Evolutionary conservation across 257 asterid species (phyloP).

Genomic region (Rauvolfia tetraphylla): DNA sequence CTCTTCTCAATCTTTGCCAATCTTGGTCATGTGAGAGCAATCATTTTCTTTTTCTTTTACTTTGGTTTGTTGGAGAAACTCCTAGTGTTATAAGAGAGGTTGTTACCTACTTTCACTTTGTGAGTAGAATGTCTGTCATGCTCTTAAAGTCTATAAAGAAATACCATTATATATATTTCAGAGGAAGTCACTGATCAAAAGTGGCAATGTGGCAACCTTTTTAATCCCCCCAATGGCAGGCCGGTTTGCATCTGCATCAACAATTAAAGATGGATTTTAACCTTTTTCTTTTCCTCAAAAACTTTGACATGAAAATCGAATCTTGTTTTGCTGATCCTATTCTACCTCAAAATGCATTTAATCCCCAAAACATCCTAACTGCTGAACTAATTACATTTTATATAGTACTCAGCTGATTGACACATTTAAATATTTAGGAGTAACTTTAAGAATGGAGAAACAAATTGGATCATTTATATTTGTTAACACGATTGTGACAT

Average conservation of each 20-base stretch:
- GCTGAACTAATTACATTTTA: no score
- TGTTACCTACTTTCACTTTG: constrained; percentile 15
- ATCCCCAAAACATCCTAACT: no score
- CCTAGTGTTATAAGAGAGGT: constrained; percentile 21
- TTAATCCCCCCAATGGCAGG: not conserved
- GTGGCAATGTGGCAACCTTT: constrained; percentile 9
- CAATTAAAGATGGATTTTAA: not conserved
- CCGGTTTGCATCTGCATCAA: not conserved
- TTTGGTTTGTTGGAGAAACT: constrained; percentile 26
- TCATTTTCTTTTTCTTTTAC: constrained; percentile 57
- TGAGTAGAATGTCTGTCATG: constrained; percentile 34
- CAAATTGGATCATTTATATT: no score
- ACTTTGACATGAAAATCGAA: not conserved
- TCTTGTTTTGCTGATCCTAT: not conserved
- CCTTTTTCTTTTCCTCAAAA: not conserved
- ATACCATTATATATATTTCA: constrained; percentile 19
- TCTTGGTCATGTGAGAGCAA: constrained; percentile 68
- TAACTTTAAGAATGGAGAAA: no score
- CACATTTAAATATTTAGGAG: no score
- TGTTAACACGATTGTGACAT: no score
- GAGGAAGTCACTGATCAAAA: constrained; percentile 17
- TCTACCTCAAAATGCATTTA: not conserved
- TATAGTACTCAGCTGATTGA: no score
- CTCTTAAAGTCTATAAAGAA: constrained; percentile 20
- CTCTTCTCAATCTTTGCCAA: constrained; percentile 23